Percentiles rank a stretch among this genome's conserved stretches.
Evolutionary conservation across 2,329 filamentous ascomycete species (phyloP).

Genomic region (Epichloe gansuensis): DNA sequence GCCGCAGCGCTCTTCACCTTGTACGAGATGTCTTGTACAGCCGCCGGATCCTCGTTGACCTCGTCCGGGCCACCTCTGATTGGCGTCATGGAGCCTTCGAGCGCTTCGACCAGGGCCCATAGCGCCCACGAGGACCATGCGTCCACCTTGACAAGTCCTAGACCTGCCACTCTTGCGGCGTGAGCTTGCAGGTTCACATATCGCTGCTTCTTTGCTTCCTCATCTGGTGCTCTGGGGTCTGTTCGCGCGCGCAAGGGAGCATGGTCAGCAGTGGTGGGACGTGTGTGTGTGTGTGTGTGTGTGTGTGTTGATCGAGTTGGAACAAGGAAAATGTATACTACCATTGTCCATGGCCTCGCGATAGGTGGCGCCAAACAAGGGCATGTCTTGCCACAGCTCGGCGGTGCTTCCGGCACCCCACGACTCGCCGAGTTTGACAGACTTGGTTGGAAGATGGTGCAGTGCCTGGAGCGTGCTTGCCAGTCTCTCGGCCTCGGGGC

Average conservation of each 20-base stretch:
- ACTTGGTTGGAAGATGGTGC: conserved; percentile 1
- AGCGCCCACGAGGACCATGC: conserved; percentile 6
- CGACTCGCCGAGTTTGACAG: neutral
- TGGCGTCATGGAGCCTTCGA: conserved; percentile 8
- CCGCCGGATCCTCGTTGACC: conserved; percentile 7
- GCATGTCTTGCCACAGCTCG: conserved; percentile 4
- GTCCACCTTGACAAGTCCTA: neutral
- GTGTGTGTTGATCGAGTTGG: neutral
- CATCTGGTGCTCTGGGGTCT: neutral
- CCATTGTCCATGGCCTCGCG: conserved; percentile 4
- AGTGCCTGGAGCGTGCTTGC: conserved; percentile 5
- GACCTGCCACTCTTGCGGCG: conserved; percentile 5
- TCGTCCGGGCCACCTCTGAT: conserved; percentile 8
- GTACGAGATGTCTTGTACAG: conserved; percentile 1
- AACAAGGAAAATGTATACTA: neutral
- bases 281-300: neutral
- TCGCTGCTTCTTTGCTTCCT: neutral
- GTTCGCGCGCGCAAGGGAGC: neutral
- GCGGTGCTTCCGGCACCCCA: conserved; percentile 1
- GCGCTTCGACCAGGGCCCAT: conserved; percentile 9
- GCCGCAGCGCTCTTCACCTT: conserved; percentile 4
- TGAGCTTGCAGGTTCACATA: conserved; percentile 6
- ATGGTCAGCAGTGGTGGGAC: neutral
- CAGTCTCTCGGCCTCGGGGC: conserved; percentile 8
- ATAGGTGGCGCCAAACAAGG: conserved; percentile 5